Percentiles rank a stretch among this genome's conserved stretches.
Conservation (phyloP, 1,139 yeast species). For the Debaryomyces subglobosus region DNA sequence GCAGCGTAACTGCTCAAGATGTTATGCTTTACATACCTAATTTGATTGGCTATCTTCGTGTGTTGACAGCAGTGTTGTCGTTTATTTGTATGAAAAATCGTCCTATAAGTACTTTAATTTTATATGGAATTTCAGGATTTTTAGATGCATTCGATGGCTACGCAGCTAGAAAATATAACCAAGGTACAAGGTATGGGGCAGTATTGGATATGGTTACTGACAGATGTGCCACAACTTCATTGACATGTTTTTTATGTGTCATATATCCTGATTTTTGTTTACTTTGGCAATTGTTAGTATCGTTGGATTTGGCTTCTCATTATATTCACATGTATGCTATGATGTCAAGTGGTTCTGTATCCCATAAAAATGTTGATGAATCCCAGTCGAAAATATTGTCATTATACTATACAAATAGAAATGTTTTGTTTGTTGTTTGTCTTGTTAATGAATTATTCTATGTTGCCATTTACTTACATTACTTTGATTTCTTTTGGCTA, state of each 20-base stretch:
- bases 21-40: conserved; percentile 86
- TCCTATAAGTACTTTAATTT: conserved; percentile 73
- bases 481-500: conserved; percentile 65
- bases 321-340: conserved; percentile 99
- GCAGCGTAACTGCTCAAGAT: conserved; percentile 41
- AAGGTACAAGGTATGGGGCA: conserved; percentile 92
- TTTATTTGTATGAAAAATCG: conserved; percentile 80
- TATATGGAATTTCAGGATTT: conserved; percentile 87
- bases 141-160: conserved; percentile 96
- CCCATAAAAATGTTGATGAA: conserved; percentile 83
- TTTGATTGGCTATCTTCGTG: conserved; percentile 85
- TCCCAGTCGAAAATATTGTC: conserved; percentile 73
- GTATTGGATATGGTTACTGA: conserved; percentile 99
- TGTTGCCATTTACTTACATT: conserved; percentile 81
- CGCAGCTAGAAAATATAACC: conserved; percentile 88
- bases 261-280: conserved; percentile 69
- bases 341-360: conserved; percentile 72
- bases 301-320: conserved; percentile 91
- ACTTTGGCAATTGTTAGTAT: conserved; percentile 82
- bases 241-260: conserved; percentile 82
- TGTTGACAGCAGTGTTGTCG: conserved; percentile 78
- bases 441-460: conserved; percentile 92
- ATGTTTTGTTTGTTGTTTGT: conserved; percentile 84
- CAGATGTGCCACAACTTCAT: conserved; percentile 91
- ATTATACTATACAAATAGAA: conserved; percentile 84